Evolutionary conservation across 768 basidiomycete genomes (phyloP), one percentile per base, ranked within the genome.

Genomic region (Mycena indigotica): DNA sequence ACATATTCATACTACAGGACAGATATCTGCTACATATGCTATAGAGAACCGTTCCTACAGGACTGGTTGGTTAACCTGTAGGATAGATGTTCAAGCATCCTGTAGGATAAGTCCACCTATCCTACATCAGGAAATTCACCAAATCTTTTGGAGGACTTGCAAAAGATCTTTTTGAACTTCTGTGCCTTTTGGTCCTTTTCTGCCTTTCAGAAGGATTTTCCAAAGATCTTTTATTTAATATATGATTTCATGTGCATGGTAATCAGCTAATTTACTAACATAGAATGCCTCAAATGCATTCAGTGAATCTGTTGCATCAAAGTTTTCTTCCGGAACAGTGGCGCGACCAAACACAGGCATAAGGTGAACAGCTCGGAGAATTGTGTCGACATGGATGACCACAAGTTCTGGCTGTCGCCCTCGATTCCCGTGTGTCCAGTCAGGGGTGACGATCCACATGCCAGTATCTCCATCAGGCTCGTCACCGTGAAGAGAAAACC

Each of bases 401-500:
- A 53, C 44, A 4, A 40, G 19, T 10, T 30, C 41, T 4, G 38
- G 44, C 21, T 16, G 13, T 1, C 15, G 24, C 29, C 29, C 52
- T 28, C 50, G 50, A 4, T 46, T 17, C 55, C 68, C 54, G n/a
- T 64, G n/a, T 23, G 8, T 21, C 41, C 41, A 44, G 46, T 70
- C 71, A 5, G 63, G 67, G 32, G 53, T 48, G 15, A 71, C 70
- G 39, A 52, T 63, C 70, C 69, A 72, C 67, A 72, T 69, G 3
- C 70, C 70, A 12, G 65, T 70, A 12, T 61, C 59, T 12, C 52
- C 26, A 50, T 59, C 57, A 25, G 68, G 70, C 23, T 60, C 60
- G 26, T 64, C 48, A 16, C 64, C 64, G 38, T 65, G 46, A 1
- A 51, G 12, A 16, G 60, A 59, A 52, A 63, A 71, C 70, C 68